Percentiles rank a stretch among this genome's conserved stretches.
Conservation (phyloP, 257 asterid genomes). For the Handroanthus guayacan region DNA sequence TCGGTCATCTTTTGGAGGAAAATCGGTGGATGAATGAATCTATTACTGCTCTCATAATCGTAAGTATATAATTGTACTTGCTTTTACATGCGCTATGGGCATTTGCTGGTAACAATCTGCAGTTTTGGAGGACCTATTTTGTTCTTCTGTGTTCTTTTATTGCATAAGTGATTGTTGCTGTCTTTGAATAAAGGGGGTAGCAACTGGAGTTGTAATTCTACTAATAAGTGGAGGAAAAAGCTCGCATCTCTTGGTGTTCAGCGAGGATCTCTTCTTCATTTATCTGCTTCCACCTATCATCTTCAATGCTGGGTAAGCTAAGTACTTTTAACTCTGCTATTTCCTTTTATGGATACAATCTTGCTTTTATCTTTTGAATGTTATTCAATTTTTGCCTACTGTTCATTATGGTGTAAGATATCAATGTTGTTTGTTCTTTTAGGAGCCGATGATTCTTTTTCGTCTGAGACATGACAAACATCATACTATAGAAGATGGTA, state of each 20-base stretch:
- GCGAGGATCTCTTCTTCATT: slow-evolving; percentile 95
- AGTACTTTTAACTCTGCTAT: not conserved
- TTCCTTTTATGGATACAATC: not conserved
- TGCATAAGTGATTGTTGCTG: slow-evolving; percentile 27
- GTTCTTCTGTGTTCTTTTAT: slow-evolving; percentile 13
- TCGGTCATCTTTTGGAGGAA: slow-evolving; percentile 97
- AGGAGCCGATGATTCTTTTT: slow-evolving; percentile 2
- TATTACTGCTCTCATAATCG: slow-evolving; percentile 84
- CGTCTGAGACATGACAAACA: not conserved
- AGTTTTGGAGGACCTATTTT: slow-evolving; percentile 17
- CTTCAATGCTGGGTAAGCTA: slow-evolving; percentile 92
- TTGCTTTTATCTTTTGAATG: slow-evolving; percentile 19
- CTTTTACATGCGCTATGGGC: not conserved
- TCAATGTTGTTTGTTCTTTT: not conserved
- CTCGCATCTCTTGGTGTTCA: slow-evolving; percentile 91
- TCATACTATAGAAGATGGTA: not conserved
- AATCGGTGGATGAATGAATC: slow-evolving; percentile 98
- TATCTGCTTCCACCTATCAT: slow-evolving; percentile 99
- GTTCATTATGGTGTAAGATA: not conserved
- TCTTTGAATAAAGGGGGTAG: slow-evolving; percentile 67
- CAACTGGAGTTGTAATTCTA: slow-evolving; percentile 85
- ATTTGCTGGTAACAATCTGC: slow-evolving; percentile 27
- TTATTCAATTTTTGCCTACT: slow-evolving; percentile 1
- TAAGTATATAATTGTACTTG: slow-evolving; percentile 33
- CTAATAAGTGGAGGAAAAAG: slow-evolving; percentile 78